Evolutionary conservation across 176 grass and related monocot species (phyloP).

Genomic region (Oryza australiensis): DNA sequence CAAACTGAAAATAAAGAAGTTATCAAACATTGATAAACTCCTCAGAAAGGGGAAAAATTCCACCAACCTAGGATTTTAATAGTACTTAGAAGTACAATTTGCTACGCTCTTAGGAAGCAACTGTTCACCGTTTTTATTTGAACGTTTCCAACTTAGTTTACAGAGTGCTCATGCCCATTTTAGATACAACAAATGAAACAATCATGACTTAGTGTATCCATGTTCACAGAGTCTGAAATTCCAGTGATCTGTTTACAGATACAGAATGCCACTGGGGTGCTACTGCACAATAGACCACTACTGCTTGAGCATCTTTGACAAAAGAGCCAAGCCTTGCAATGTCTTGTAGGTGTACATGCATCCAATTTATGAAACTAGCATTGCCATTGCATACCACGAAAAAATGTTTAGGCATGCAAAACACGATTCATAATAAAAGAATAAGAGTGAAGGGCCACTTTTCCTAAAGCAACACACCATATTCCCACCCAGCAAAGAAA

Average conservation of each 20-base stretch:
- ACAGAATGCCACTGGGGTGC: background rate
- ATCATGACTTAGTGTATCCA: background rate
- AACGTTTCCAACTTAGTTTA: background rate
- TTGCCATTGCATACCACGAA: background rate
- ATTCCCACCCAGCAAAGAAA: background rate
- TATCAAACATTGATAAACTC: constrained; percentile 11
- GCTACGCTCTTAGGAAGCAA: constrained; percentile 12
- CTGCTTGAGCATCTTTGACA: background rate
- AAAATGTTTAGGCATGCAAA: background rate
- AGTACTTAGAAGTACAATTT: constrained; percentile 17
- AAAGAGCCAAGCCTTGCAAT: background rate
- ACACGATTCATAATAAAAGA: background rate
- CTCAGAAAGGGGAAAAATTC: background rate
- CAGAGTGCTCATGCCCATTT: background rate
- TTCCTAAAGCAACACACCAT: constrained; percentile 7
- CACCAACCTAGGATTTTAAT: constrained; percentile 12
- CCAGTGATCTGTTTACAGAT: constrained; percentile 3
- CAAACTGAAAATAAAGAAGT: constrained; percentile 27
- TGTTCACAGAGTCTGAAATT: background rate
- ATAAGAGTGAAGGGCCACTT: background rate
- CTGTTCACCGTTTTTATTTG: background rate
- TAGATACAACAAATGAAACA: constrained; percentile 5
- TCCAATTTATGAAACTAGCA: constrained; percentile 10
- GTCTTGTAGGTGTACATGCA: background rate
- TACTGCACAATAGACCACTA: background rate